Evolutionary conservation across 108 stramenopile genomes (phyloP), one percentile per base, ranked within the genome.

Genomic region (Fragilariopsis cylindrus): DNA sequence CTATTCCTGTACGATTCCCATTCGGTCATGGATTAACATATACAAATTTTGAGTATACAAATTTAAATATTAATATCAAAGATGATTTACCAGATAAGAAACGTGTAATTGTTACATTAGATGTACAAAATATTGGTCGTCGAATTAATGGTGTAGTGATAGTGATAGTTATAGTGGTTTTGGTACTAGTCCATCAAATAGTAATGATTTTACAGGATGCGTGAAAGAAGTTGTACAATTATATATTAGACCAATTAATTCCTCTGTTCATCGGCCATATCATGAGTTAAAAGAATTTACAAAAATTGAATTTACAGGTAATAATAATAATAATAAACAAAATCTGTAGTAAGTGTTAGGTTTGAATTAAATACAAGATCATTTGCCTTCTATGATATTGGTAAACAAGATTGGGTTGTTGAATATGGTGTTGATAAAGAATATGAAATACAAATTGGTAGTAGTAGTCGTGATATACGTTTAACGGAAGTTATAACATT

Each of bases 251-350:
- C 80, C 83, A 19, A 55, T 74, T 40, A 44, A 75, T n/a, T 39
- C 81, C n/a, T 56, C 78, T 4, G 82, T 87, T 12, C 80, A 87
- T 66, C 83, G 81, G 44, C 83, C 87, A 48, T n/a, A 45, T 5
- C 87, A 84, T 50, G 83, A 87, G 67, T 56, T 87, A 42, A 78
- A 84, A 46, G 76, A 49, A 41, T 87, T 84, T 75, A 88, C 93
- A 7, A 92, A 95, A 16, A 91, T 99, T 2, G 89, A 95, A 19
- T 94, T 99, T 72, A 93, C 97, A 73, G 96, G 96, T 6, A 94
- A 96, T 2, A 94, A 98, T 71, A 73, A 82, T 30, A 30, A 30
- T 30, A 30, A 30, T 30, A 30, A 30, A 30, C 30, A 30, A 30
- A 30, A 30, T 30, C 30, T 30, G 30, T 30, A 30, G 93, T 96